These are phyloP conservation scores for Straminergon stramineum DNA, from an alignment of 225 moss, liverwort and hornwort species.

Conservation along the genomic window DNA sequence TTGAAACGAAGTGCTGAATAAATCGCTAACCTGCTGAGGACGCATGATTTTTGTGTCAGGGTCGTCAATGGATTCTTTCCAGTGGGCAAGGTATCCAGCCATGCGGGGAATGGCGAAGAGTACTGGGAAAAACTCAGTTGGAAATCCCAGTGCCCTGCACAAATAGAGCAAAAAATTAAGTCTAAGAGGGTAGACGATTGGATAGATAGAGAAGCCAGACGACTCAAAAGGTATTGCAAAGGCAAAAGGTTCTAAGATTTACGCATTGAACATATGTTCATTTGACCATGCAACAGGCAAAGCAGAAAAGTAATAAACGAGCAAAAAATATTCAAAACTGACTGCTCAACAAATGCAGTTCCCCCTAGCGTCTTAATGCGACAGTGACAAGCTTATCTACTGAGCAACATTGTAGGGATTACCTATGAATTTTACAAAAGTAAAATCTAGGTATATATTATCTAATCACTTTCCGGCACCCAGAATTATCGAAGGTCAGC, in stretches of 20 bases:
- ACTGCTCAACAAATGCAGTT: neutral
- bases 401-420: neutral
- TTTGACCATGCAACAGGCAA: neutral
- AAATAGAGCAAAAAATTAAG: neutral
- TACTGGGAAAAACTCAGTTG: constrained; percentile 86
- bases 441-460: neutral
- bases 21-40: constrained; percentile 73
- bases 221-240: neutral
- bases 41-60: constrained; percentile 94
- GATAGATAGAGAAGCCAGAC: neutral
- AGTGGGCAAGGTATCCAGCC: constrained; percentile 94
- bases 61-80: constrained; percentile 82
- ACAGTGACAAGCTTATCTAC: neutral
- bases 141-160: constrained; percentile 91
- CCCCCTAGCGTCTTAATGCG: neutral
- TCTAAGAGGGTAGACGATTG: neutral
- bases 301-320: neutral
- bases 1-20: neutral
- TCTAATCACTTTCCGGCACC: neutral
- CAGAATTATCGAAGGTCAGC: neutral
- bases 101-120: constrained; percentile 91
- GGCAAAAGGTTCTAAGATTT: neutral
- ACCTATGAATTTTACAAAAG: neutral
- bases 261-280: neutral
- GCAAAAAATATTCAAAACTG: neutral